A percentile compares a stretch with the other conserved stretches of the same genome.
Evolutionary conservation across 257 asterid genomes (phyloP).

Genomic region (Solanum virginianum): DNA sequence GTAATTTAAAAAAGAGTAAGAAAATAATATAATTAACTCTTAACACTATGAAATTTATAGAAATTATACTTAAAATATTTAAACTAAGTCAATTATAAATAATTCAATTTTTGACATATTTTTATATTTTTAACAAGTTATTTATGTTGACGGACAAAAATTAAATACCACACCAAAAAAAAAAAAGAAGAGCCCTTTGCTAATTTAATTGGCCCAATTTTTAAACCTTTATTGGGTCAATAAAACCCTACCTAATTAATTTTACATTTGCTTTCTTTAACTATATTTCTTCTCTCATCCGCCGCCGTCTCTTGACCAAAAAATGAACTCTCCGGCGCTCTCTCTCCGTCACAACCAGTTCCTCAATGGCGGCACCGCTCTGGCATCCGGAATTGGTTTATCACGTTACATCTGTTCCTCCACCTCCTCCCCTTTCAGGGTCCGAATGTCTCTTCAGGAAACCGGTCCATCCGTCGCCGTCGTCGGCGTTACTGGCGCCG

Average conservation of each 20-base stretch:
- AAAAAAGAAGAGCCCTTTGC: neutral
- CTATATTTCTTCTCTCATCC: neutral
- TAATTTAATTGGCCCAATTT: neutral
- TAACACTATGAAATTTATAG: too few species aligned
- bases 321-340: slow-evolving; percentile 36
- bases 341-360: slow-evolving; percentile 26
- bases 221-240: neutral
- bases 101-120: too few species aligned
- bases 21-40: too few species aligned
- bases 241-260: neutral
- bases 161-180: neutral
- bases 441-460: slow-evolving; percentile 73
- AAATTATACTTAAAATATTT: too few species aligned
- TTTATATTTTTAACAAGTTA: neutral
- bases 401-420: neutral
- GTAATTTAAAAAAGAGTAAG: too few species aligned
- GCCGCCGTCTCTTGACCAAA: slow-evolving; percentile 9
- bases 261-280: neutral
- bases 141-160: neutral
- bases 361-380: slow-evolving; percentile 3
- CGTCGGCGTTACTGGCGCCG: slow-evolving; percentile 96
- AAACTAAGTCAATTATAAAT: too few species aligned
- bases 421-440: slow-evolving; percentile 7
- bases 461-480: slow-evolving; percentile 81
- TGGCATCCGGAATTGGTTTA: slow-evolving; percentile 3